Evolutionary conservation across 352 stramenopile species (phyloP), one percentile per base, ranked within the genome.

Genomic region (Phytophthora cactorum): DNA sequence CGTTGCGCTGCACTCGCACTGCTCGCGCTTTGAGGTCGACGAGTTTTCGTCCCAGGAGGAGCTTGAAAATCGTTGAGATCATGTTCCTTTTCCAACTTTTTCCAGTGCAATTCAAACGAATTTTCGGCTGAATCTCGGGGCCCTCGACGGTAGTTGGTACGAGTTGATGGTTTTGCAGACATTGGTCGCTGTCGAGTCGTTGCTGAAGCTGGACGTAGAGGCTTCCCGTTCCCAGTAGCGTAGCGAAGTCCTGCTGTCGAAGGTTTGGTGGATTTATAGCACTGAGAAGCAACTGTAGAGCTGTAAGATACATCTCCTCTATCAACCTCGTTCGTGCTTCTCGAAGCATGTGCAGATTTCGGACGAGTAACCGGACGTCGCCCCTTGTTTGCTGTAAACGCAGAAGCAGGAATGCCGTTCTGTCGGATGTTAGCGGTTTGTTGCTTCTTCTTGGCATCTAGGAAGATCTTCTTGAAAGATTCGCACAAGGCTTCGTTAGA

Each of bases 391-490:
- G 39, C 29, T 38, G 38, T 56, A n/a, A 5, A 59, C 9, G 50
- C 29, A 15, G 56, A 50, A 62, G 52, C 45, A 25, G 56, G 53
- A 9, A 72, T 60, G 4, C 68, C 68, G 29, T 76, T 60, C 38
- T 74, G 50, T 46, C 61, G 50, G 39, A 71, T 41, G 27, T 68
- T 68, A 5, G 56, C 51, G 5, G 58, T 66, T 54, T 86, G 66
- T 29, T 86, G 70, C 52, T 91, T 89, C 52, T 74, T 75, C 69
- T 88, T 94, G 1, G 86, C 84, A 41, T 89, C 82, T 10, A 79
- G 50, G 36, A 92, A 90, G n/a, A 88, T 90, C 39, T 85, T 79
- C 44, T 91, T 81, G 55, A 92, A 94, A 11, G 86, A 92, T 5
- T 79, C 72, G 53, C 74, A 91, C 1, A 94, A 63, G 4, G 79